Conservation (phyloP, 495 filamentous ascomycete species). For the Hypomontagnella submonticulosa region DNA sequence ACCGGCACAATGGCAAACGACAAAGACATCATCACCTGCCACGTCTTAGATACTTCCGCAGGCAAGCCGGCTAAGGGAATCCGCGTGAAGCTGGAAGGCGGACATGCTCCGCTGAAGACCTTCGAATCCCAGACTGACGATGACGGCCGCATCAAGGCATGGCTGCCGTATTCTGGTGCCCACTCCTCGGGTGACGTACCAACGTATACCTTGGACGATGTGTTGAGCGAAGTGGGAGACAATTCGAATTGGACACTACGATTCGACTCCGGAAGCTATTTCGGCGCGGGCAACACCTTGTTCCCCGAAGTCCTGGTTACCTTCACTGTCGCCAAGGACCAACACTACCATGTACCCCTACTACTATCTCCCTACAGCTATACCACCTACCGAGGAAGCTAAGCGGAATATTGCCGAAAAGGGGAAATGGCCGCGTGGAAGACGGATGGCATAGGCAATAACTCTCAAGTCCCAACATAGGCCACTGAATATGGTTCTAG, state of each 20-base stretch:
- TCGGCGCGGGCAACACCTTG: slow-evolving; percentile 79
- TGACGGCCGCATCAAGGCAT: slow-evolving; percentile 86
- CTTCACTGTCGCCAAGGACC: slow-evolving; percentile 77
- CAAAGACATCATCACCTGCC: slow-evolving; percentile 68
- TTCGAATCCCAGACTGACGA: slow-evolving; percentile 76
- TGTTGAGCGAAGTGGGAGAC: slow-evolving; percentile 51
- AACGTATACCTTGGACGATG: slow-evolving; percentile 61
- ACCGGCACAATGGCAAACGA: slow-evolving; percentile 44
- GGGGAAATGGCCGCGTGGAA: background rate
- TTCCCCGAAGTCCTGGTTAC: slow-evolving; percentile 91
- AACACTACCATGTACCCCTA: slow-evolving; percentile 94
- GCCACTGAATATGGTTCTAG: background rate
- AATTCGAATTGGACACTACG: slow-evolving; percentile 71
- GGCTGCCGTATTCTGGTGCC: slow-evolving; percentile 67
- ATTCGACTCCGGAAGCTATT: slow-evolving; percentile 84
- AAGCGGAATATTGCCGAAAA: slow-evolving; percentile 2
- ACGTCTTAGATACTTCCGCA: slow-evolving; percentile 69
- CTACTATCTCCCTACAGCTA: slow-evolving; percentile 91
- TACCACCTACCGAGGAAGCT: slow-evolving; percentile 88
- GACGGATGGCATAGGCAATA: background rate
- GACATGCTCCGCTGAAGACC: slow-evolving; percentile 69
- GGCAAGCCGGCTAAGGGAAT: slow-evolving; percentile 79
- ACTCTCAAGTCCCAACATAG: background rate
- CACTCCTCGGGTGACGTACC: slow-evolving; percentile 61
- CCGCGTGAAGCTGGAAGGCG: slow-evolving; percentile 78